A percentile compares a stretch with the other conserved stretches of the same genome.
Evolutionary conservation across 148 eudicot genomes (phyloP).

Genomic region (Cornus florida): DNA sequence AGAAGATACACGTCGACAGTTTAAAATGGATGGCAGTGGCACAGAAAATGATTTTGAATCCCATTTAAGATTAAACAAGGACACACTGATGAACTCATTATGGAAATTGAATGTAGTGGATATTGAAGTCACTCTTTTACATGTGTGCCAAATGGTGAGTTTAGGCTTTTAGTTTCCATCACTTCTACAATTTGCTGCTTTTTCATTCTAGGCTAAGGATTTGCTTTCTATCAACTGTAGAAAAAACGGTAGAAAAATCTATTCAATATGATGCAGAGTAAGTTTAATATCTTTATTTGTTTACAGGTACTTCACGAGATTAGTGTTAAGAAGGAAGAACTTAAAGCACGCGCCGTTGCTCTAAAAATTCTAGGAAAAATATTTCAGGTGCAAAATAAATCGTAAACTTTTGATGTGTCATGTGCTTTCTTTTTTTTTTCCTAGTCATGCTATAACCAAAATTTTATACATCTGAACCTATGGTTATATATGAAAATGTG

Average conservation of each 20-base stretch:
- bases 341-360: too few relatives aligned
- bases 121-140: conserved; percentile 84
- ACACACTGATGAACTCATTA: conserved; percentile 76
- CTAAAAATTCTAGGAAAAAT: too few relatives aligned
- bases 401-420: too few relatives aligned
- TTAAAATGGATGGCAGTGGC: conserved; percentile 64
- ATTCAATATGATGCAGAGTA: not conserved
- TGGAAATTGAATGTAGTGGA: conserved; percentile 97
- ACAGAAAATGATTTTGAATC: conserved; percentile 65
- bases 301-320: conserved; percentile 50
- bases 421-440: too few relatives aligned
- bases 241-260: too few relatives aligned
- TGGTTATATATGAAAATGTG: too few relatives aligned
- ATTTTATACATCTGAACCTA: too few relatives aligned
- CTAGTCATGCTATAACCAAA: too few relatives aligned
- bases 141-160: conserved; percentile 90
- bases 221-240: not conserved
- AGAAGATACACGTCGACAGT: conserved; percentile 68
- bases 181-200: not conserved
- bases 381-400: too few relatives aligned
- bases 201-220: not conserved
- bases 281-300: not conserved
- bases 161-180: not conserved
- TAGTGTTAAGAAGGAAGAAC: too few relatives aligned
- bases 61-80: conserved; percentile 64